A percentile compares a stretch with the other conserved stretches of the same genome.
phyloP scores from a whole-genome alignment of 2,329 filamentous ascomycete genomes.

The Didymella segeticola region DNA sequence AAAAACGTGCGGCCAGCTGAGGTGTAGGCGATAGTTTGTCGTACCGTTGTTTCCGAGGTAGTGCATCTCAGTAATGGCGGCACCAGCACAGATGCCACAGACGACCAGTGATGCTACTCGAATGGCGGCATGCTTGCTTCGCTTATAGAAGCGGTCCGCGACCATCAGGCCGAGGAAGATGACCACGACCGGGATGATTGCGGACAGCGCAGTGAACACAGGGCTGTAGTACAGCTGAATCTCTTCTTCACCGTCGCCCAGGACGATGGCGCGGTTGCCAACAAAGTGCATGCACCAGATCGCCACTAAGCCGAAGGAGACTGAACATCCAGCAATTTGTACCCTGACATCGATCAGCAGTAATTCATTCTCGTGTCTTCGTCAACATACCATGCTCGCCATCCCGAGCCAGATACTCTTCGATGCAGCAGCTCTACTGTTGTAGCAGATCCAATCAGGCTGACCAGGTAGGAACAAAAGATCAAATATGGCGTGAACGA shows the following conservation, averaged over 20 bases:
- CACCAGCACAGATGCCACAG: slow-evolving; percentile 74
- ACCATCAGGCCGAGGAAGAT: slow-evolving; percentile 75
- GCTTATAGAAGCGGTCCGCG: slow-evolving; percentile 57
- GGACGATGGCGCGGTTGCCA: slow-evolving; percentile 78
- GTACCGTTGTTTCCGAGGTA: slow-evolving; percentile 87
- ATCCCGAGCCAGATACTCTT: slow-evolving; percentile 65
- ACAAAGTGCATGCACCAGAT: slow-evolving; percentile 75
- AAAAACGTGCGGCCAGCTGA: slow-evolving; percentile 65
- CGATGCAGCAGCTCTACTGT: slow-evolving; percentile 83
- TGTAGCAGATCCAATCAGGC: slow-evolving; percentile 76
- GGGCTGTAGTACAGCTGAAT: slow-evolving; percentile 78
- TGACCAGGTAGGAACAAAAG: slow-evolving; percentile 67
- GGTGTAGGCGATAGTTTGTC: slow-evolving; percentile 73
- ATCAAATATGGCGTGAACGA: slow-evolving; percentile 55
- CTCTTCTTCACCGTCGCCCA: slow-evolving; percentile 64
- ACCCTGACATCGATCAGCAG: slow-evolving; percentile 40
- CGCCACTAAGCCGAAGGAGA: slow-evolving; percentile 57
- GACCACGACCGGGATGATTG: slow-evolving; percentile 79
- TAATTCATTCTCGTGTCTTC: slow-evolving; percentile 27
- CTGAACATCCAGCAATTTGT: slow-evolving; percentile 51
- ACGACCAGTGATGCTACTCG: slow-evolving; percentile 50
- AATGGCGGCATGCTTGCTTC: slow-evolving; percentile 34
- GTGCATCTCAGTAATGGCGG: slow-evolving; percentile 84
- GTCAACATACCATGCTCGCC: slow-evolving; percentile 41
- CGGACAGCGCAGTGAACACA: slow-evolving; percentile 76